Percentiles rank a stretch among this genome's conserved stretches.
phyloP scores from a whole-genome alignment of 164 flowering plant genomes.

The Kingdonia uniflora region DNA sequence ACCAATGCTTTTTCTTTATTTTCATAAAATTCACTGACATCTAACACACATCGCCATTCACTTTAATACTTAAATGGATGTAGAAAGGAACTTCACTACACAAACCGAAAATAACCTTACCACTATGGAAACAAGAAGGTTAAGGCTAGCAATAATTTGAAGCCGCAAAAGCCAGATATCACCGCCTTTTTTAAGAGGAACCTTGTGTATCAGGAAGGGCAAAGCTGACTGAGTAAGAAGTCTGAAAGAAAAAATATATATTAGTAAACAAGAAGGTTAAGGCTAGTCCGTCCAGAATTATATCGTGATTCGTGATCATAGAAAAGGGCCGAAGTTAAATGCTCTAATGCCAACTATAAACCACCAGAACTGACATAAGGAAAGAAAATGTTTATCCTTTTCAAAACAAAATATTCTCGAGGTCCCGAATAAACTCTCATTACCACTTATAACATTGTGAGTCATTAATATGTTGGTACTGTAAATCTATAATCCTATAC shows the following conservation, averaged over 20 bases:
- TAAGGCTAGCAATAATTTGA: slow-evolving; percentile 72
- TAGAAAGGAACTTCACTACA: too few relatives aligned
- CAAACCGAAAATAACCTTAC: slow-evolving; percentile 19
- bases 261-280: background rate
- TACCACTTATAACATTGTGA: too few relatives aligned
- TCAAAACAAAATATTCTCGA: too few relatives aligned
- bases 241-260: slow-evolving; percentile 23
- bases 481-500: too few relatives aligned
- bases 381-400: too few relatives aligned
- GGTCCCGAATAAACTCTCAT: too few relatives aligned
- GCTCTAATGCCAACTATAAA: too few relatives aligned
- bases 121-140: slow-evolving; percentile 59
- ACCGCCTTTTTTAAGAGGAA: slow-evolving; percentile 46
- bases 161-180: slow-evolving; percentile 57
- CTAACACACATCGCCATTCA: slow-evolving; percentile 21
- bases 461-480: too few relatives aligned
- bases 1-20: slow-evolving; percentile 41
- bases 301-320: background rate
- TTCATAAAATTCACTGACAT: slow-evolving; percentile 41
- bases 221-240: slow-evolving; percentile 37
- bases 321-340: too few relatives aligned
- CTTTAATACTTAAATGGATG: too few relatives aligned
- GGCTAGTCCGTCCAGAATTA: background rate
- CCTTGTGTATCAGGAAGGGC: slow-evolving; percentile 53
- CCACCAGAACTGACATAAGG: too few relatives aligned